Evolutionary conservation across 352 stramenopile species (phyloP).

Genomic region (Plasmopara halstedii): DNA sequence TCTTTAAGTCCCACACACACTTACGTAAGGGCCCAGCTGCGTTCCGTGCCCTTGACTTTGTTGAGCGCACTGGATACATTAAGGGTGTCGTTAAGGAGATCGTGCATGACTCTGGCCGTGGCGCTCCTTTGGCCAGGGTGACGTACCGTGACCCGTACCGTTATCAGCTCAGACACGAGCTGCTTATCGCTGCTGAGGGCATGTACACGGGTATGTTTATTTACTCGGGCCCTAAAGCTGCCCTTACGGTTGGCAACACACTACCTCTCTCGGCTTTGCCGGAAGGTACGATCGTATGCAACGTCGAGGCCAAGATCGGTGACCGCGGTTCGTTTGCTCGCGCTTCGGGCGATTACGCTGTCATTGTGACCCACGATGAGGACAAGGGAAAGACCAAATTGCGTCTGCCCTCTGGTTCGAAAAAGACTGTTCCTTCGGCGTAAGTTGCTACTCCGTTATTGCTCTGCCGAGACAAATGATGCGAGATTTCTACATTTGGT

Average conservation of each 20-base stretch:
- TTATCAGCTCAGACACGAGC: conserved; percentile 89
- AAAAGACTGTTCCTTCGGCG: conserved; percentile 94
- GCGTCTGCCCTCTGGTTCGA: conserved; percentile 93
- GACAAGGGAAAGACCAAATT: conserved; percentile 97
- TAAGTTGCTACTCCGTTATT: conserved; percentile 56
- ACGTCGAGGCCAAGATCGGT: conserved; percentile 93
- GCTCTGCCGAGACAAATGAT: conserved; percentile 16
- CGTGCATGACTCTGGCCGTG: conserved; percentile 97
- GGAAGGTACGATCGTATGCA: conserved; percentile 99
- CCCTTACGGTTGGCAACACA: conserved; percentile 95
- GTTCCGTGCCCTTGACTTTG: conserved; percentile 86
- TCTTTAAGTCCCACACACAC: conserved; percentile 83
- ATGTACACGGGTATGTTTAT: conserved; percentile 99
- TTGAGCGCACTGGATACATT: conserved; percentile 95
- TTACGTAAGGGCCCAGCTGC: conserved; percentile 64
- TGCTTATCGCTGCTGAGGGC: conserved; percentile 96
- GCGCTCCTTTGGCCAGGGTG: conserved; percentile 93
- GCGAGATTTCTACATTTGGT: conserved; percentile 2
- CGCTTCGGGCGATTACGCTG: conserved; percentile 96
- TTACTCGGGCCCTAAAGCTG: conserved; percentile 96
- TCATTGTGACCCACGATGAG: conserved; percentile 98
- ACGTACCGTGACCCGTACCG: conserved; percentile 90
- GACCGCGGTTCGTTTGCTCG: conserved; percentile 96
- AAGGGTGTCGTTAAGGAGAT: conserved; percentile 99
- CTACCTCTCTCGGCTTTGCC: conserved; percentile 92